Base-by-base conservation (phyloP, 345 rosid genomes). In the Brassica incana region DNA sequence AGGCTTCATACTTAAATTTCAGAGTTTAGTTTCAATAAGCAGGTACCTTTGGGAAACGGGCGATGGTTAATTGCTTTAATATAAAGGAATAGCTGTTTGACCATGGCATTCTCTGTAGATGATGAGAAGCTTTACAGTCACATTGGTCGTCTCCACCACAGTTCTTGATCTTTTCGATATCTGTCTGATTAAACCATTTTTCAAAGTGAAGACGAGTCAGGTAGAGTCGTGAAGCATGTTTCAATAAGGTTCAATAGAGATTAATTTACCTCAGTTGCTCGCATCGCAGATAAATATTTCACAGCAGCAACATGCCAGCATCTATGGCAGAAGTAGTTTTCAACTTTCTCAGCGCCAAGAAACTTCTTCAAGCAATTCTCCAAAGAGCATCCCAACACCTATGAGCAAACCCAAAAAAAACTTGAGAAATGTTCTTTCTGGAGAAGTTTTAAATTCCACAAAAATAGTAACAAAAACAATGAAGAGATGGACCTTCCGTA, bases 281-380 rank as follows among this genome's bases (percentile, higher is more conserved):
- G 86, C 16, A 11, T 75, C n/a, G 78, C 25, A 6, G 88, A 79
- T 71, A 87, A 78, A 87, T 84, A 92, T 80, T 88, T 88, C 52
- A 71, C 64, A 1, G 95, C 97, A 82, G 88, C 94, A 62, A 77
- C 71, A 78, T 95, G 97, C 97, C 99, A 95, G 81, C 99, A 95
- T 56, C 30, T 84, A 80, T 85, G 83, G 77, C 99, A 95, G 74
- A 59, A 82, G 85, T 90, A 94, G 77, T 88, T 87, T 80, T 88
- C 90, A 52, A 92, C 81, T 82, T 81, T 86, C 75, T 92, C 95
- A 0, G 91, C 80, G 32, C 65, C 73, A 75, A 85, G 61, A 81
- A 90, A 92, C 79, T 88, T 89, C 81, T 85, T 86, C 82, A 95
- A 72, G 87, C 97, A 91, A 76, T 86, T 87, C 85, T 79, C 90